Percentiles rank a stretch among this genome's conserved stretches.
phyloP scores from a whole-genome alignment of 1,284 basidiomycete species.

The Stereum hirsutum region DNA sequence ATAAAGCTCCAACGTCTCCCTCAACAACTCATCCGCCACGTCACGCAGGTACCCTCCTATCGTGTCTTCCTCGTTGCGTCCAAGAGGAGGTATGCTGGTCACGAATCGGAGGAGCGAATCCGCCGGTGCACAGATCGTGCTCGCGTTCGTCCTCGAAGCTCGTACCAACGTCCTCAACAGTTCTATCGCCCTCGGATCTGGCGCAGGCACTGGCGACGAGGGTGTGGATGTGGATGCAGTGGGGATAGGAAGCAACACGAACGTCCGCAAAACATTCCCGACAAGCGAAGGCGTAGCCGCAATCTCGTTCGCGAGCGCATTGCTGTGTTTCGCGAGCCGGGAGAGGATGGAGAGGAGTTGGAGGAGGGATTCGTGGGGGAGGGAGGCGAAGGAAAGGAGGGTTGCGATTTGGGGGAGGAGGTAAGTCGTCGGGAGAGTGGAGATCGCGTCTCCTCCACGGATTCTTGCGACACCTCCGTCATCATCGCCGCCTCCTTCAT shows the following conservation, averaged over 20 bases:
- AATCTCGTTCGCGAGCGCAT: slow-evolving; percentile 44
- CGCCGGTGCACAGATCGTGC: slow-evolving; percentile 45
- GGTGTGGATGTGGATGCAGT: slow-evolving; percentile 43
- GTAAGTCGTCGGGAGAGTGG: slow-evolving; percentile 42
- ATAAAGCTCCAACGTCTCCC: neutral
- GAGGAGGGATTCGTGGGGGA: slow-evolving; percentile 37
- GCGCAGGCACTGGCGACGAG: slow-evolving; percentile 52
- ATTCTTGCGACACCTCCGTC: slow-evolving; percentile 7
- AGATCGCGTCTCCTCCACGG: too few species aligned
- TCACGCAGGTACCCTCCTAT: neutral
- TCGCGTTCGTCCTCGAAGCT: slow-evolving; percentile 57
- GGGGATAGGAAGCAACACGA: slow-evolving; percentile 44
- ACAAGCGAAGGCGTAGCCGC: slow-evolving; percentile 46
- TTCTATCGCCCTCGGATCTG: slow-evolving; percentile 50
- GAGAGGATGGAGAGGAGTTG: slow-evolving; percentile 60
- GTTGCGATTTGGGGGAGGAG: slow-evolving; percentile 43
- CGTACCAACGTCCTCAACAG: slow-evolving; percentile 69
- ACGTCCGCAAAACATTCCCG: slow-evolving; percentile 39
- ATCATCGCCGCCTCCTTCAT: neutral
- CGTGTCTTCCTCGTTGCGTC: neutral
- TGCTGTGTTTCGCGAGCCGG: slow-evolving; percentile 50
- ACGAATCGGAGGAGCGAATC: slow-evolving; percentile 62
- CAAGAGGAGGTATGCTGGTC: slow-evolving; percentile 30
- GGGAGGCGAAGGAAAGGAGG: slow-evolving; percentile 28
- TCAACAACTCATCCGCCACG: neutral